Percentiles rank a stretch among this genome's conserved stretches.
Conservation (phyloP, 2,329 filamentous ascomycete species). For the Capronia americana region DNA sequence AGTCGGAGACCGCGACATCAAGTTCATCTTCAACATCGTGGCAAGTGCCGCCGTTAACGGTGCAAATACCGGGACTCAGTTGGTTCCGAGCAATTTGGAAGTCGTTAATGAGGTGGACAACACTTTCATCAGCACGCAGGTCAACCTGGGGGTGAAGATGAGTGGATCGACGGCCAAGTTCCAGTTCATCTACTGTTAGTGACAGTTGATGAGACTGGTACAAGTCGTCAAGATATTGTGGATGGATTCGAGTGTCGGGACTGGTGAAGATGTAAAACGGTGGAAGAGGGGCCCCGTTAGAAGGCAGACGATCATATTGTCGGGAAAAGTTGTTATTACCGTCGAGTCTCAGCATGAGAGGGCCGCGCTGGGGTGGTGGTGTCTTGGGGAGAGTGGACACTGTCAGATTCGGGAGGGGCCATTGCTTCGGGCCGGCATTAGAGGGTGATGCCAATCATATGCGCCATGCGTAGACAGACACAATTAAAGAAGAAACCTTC, state of each 20-base stretch:
- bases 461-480: not conserved
- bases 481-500: not conserved
- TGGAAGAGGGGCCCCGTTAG: not conserved
- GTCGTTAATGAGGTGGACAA: slow-evolving; percentile 18
- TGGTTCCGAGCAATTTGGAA: slow-evolving; percentile 26
- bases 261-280: not conserved
- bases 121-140: slow-evolving; percentile 18
- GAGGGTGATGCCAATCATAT: not conserved
- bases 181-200: slow-evolving; percentile 32
- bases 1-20: slow-evolving; percentile 24
- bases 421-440: not conserved
- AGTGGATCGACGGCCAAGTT: slow-evolving; percentile 17
- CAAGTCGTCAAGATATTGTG: not conserved
- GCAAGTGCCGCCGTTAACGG: slow-evolving; percentile 13
- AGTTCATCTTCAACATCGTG: slow-evolving; percentile 22
- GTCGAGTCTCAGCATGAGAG: not conserved
- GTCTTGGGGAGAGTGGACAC: not conserved
- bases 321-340: not conserved
- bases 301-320: not conserved
- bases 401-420: not conserved
- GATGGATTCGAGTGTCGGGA: not conserved
- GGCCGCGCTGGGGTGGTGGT: not conserved
- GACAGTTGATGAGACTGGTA: not conserved
- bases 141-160: slow-evolving; percentile 23
- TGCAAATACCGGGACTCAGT: slow-evolving; percentile 16